Conservation (phyloP, 1,284 basidiomycete genomes). For the Grifola frondosa region DNA sequence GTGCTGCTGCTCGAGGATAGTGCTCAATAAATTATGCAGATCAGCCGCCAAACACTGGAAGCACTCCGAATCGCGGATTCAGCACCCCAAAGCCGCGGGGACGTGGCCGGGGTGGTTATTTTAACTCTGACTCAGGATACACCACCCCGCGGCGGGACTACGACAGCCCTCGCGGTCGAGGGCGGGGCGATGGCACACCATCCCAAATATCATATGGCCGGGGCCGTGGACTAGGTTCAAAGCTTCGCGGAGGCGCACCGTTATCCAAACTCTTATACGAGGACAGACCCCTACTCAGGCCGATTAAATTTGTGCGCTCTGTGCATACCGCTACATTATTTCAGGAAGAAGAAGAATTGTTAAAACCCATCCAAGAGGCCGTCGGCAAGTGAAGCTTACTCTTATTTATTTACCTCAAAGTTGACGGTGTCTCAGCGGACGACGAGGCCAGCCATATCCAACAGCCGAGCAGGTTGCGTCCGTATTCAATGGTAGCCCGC, state of each 20-base stretch:
- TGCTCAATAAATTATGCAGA: constrained; percentile 7
- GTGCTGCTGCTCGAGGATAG: background rate
- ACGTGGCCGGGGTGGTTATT: too few relatives aligned
- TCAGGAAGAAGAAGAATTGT: constrained; percentile 62
- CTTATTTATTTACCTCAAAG: constrained; percentile 4
- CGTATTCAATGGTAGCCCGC: constrained; percentile 48
- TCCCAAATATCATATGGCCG: constrained; percentile 14
- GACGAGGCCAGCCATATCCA: constrained; percentile 52
- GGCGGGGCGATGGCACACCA: constrained; percentile 17
- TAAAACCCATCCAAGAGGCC: constrained; percentile 54
- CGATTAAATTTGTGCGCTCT: constrained; percentile 67
- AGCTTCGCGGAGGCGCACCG: constrained; percentile 38
- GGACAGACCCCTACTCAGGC: constrained; percentile 60
- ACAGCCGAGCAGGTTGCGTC: constrained; percentile 62
- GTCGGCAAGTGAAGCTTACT: constrained; percentile 39
- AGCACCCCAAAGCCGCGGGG: constrained; percentile 9
- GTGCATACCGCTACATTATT: constrained; percentile 58
- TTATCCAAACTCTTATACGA: constrained; percentile 56
- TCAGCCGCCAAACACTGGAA: constrained; percentile 9
- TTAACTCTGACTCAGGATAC: too few relatives aligned
- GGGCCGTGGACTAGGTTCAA: constrained; percentile 25
- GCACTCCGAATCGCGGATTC: constrained; percentile 4
- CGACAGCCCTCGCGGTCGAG: constrained; percentile 18
- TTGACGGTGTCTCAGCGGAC: constrained; percentile 34
- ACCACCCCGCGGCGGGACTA: constrained; percentile 7